Conservation (phyloP, 495 filamentous ascomycete species). For the Annulohypoxylon maeteangense region DNA sequence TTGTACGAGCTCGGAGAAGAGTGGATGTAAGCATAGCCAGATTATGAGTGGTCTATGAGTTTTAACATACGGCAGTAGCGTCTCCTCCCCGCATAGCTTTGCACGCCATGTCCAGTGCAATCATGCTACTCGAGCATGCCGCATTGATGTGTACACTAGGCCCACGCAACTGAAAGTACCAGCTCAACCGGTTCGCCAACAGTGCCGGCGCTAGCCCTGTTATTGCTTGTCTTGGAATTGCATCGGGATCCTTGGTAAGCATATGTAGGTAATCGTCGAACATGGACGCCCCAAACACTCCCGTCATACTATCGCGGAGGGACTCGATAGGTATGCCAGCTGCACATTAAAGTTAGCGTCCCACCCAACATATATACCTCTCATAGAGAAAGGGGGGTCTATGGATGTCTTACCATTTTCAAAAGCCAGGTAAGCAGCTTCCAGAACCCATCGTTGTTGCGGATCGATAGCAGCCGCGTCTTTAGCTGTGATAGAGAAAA, state of each 20-base stretch:
- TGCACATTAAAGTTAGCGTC: too few species aligned
- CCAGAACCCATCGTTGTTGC: too few species aligned
- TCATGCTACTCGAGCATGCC: conserved; percentile 43
- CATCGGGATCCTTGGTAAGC: conserved; percentile 54
- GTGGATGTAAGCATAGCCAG: too few species aligned
- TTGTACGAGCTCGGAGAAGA: too few species aligned
- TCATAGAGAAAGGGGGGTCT: too few species aligned
- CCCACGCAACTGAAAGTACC: conserved; percentile 56
- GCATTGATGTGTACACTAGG: conserved; percentile 45
- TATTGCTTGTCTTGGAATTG: conserved; percentile 47
- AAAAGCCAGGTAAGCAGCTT: conserved; percentile 57
- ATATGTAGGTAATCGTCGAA: conserved; percentile 59
- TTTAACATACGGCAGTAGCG: too few species aligned
- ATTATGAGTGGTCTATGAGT: too few species aligned
- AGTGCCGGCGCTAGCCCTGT: conserved; percentile 60
- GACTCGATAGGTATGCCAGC: conserved; percentile 54
- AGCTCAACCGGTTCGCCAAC: conserved; percentile 58
- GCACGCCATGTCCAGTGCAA: conserved; percentile 39
- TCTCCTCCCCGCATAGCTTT: too few species aligned
- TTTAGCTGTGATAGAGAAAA: conserved; percentile 63
- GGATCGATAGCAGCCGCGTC: conserved; percentile 57
- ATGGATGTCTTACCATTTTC: too few species aligned
- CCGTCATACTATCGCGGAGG: conserved; percentile 54
- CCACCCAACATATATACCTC: too few species aligned
- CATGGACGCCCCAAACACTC: conserved; percentile 61